Conservation (phyloP, 345 rosid genomes). For the Theobroma cacao region DNA sequence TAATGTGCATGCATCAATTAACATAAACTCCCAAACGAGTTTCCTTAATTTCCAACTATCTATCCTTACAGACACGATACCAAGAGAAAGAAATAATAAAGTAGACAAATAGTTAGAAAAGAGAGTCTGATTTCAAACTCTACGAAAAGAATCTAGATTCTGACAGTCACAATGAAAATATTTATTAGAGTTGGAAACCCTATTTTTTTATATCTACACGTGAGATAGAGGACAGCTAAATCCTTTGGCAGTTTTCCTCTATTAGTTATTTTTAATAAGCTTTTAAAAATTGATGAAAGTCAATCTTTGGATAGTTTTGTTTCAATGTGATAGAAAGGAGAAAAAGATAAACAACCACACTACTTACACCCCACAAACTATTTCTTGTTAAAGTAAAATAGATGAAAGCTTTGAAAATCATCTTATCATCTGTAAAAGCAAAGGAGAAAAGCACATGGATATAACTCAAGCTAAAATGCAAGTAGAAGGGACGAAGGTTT, state of each 20-base stretch:
- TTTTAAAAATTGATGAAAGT: background rate
- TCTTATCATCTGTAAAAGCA: background rate
- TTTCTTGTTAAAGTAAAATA: background rate
- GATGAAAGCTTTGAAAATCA: background rate
- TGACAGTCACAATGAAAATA: background rate
- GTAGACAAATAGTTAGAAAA: too few species aligned
- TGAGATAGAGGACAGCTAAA: background rate
- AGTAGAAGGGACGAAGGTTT: background rate
- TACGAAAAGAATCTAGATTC: background rate
- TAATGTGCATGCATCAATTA: background rate
- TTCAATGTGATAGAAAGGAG: background rate
- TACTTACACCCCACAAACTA: background rate
- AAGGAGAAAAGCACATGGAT: background rate
- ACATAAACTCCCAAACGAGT: background rate
- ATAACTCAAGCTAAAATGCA: background rate
- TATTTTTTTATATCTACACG: background rate
- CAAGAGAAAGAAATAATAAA: background rate
- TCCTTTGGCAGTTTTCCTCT: background rate
- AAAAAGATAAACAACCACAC: background rate
- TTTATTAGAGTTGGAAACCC: background rate
- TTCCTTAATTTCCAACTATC: background rate
- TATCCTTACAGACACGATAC: background rate
- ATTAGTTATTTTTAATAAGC: background rate
- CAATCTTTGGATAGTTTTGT: background rate
- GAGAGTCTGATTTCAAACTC: background rate